Evolutionary conservation across 306 rosid species (phyloP), one percentile per base, ranked within the genome.

Genomic region (Herpetospermum pedunculosum): DNA sequence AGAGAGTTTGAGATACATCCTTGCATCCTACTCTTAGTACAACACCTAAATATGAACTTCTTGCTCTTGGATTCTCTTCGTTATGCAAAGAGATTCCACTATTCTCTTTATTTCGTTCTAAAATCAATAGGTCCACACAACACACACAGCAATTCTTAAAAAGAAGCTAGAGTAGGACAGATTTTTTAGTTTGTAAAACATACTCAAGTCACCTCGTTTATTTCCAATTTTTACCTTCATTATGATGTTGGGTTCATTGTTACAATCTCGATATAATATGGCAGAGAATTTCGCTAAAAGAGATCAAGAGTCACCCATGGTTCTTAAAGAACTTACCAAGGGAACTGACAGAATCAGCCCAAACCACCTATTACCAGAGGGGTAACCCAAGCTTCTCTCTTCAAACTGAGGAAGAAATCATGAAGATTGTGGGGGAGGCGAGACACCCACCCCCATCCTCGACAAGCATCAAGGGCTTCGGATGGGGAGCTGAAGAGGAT

Each of bases 281-380:
- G 35, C 85, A 90, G 96, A 90, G 92, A 83, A 80, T 90, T 35
- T 34, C 83, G 44, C 70, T 90, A 14, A 83, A 84, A 87, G 96
- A 90, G 46, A 90, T 90, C 70, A 90, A 84, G 85, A 84, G 57
- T 80, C 96, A 90, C 52, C 96, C 96, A 2, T 90, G 96, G 96
- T 87, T 88, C 50, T 29, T 90, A 37, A 90, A 90, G 89, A 90
- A 85, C 75, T 81, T 89, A 65, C 96, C 92, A 49, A 85, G 96
- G 81, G 92, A 87, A 81, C 83, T 89, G 18, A 87, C 88, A 35
- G 96, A 89, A 71, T 64, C 96, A 37, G 83, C 83, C 76, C 92
- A 89, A 85, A 81, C 85, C 21, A 38, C 74, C 35, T 87, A 87
- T 79, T 87, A 85, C 78, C 88, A 84, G 76, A 85, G 87, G 76